Percentiles rank a stretch among this genome's conserved stretches.
These are phyloP conservation scores for Pinus taeda DNA, from an alignment of 75 land plant genomes.

Conservation along the genomic window DNA sequence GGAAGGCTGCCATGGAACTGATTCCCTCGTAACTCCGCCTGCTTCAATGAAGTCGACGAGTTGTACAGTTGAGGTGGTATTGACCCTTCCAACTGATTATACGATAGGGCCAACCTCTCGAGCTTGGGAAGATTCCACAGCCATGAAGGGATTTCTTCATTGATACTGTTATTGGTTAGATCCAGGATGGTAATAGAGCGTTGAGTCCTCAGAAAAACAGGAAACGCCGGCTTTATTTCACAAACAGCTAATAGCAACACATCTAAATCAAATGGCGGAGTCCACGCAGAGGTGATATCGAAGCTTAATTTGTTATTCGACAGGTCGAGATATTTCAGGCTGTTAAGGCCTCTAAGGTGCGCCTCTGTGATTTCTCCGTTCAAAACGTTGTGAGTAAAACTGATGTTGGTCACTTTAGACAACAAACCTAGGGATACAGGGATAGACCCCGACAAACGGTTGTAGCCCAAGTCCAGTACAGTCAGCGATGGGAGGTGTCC, in stretches of 20 bases:
- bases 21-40: no score
- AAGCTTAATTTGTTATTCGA: neutral
- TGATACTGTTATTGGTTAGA: neutral
- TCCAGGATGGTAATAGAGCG: neutral
- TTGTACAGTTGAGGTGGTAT: neutral
- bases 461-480: neutral
- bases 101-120: neutral
- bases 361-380: no score
- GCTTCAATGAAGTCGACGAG: neutral
- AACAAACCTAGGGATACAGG: conserved; percentile 46
- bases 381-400: neutral
- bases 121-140: neutral
- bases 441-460: conserved; percentile 17
- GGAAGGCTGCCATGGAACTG: no score
- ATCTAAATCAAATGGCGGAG: neutral
- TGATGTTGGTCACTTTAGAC: neutral
- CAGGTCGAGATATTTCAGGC: neutral
- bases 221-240: neutral
- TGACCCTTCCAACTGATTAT: neutral
- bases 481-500: conserved; percentile 25
- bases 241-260: neutral
- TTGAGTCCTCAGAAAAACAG: neutral
- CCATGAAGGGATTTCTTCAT: neutral
- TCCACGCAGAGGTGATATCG: neutral
- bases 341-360: neutral